phyloP scores from a whole-genome alignment of 176 grass and related monocot species.

The Lolium multiflorum region DNA sequence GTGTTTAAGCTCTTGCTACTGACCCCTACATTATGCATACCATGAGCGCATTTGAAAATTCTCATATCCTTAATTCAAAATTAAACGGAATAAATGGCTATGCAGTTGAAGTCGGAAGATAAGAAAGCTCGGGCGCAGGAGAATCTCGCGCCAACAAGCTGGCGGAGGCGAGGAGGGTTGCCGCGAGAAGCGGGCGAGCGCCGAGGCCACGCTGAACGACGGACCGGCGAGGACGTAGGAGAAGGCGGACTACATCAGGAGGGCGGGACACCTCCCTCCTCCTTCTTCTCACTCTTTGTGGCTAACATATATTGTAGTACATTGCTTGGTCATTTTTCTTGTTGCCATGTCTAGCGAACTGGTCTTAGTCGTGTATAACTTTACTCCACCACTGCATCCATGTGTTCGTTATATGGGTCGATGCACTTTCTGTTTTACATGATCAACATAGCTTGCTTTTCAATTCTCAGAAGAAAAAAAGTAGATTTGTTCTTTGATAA shows the following conservation, averaged over 20 bases:
- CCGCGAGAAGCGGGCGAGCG: slow-evolving; percentile 70
- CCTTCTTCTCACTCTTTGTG: slow-evolving; percentile 70
- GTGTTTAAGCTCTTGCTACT: neutral
- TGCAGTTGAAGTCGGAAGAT: slow-evolving; percentile 75
- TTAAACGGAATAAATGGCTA: neutral
- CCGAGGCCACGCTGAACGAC: slow-evolving; percentile 74
- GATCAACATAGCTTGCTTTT: neutral
- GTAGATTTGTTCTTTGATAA: no score
- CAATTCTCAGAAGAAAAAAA: neutral
- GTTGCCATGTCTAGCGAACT: neutral
- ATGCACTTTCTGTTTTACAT: neutral
- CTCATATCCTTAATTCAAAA: no score
- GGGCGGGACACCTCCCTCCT: slow-evolving; percentile 79
- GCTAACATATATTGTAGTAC: neutral
- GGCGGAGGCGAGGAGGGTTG: slow-evolving; percentile 52
- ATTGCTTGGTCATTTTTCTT: no score
- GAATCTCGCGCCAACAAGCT: slow-evolving; percentile 62
- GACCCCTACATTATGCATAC: no score
- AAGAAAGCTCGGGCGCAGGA: slow-evolving; percentile 79
- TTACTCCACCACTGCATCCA: neutral
- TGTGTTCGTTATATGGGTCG: neutral
- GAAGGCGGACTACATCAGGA: slow-evolving; percentile 76
- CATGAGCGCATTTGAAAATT: no score
- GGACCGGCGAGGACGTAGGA: slow-evolving; percentile 59
- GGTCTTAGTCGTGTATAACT: neutral